phyloP scores from a whole-genome alignment of 176 grass and related monocot species.

The Hyparrhenia diplandra region DNA sequence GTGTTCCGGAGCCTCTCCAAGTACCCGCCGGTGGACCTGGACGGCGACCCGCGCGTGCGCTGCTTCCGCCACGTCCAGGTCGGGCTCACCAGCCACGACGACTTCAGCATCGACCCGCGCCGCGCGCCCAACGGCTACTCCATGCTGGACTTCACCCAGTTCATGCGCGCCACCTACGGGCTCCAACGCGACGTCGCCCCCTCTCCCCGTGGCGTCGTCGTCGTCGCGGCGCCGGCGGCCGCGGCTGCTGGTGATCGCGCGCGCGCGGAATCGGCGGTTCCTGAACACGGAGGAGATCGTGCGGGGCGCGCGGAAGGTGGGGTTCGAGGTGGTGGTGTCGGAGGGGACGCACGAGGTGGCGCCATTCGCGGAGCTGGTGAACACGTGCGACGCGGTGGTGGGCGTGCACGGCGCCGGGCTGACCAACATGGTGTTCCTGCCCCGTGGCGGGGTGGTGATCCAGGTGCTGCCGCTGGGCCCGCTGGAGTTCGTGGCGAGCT shows the following conservation, averaged over 20 bases:
- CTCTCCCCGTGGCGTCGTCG: background rate
- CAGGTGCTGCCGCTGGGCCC: conserved; percentile 77
- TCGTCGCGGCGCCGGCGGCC: background rate
- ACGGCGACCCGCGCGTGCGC: conserved; percentile 43
- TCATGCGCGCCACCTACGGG: conserved; percentile 44
- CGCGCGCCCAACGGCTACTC: conserved; percentile 50
- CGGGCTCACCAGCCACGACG: conserved; percentile 67
- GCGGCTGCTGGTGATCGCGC: conserved; percentile 51
- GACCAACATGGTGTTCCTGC: conserved; percentile 91
- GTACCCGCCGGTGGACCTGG: conserved; percentile 62
- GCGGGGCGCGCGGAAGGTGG: conserved; percentile 29
- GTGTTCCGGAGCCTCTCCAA: conserved; percentile 64
- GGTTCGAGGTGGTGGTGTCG: conserved; percentile 64
- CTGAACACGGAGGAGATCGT: conserved; percentile 58
- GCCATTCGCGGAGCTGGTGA: conserved; percentile 51
- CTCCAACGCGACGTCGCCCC: conserved; percentile 16
- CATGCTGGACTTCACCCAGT: conserved; percentile 56
- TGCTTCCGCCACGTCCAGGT: conserved; percentile 68
- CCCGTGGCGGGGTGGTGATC: conserved; percentile 52
- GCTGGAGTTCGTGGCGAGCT: conserved; percentile 41
- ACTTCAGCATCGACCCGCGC: conserved; percentile 66
- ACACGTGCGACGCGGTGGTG: conserved; percentile 59
- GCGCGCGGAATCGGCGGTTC: conserved; percentile 47
- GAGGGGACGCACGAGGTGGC: conserved; percentile 54
- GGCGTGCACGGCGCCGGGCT: conserved; percentile 86